Conservation (phyloP, 1,284 basidiomycete species). For the Sutorius eximius region DNA sequence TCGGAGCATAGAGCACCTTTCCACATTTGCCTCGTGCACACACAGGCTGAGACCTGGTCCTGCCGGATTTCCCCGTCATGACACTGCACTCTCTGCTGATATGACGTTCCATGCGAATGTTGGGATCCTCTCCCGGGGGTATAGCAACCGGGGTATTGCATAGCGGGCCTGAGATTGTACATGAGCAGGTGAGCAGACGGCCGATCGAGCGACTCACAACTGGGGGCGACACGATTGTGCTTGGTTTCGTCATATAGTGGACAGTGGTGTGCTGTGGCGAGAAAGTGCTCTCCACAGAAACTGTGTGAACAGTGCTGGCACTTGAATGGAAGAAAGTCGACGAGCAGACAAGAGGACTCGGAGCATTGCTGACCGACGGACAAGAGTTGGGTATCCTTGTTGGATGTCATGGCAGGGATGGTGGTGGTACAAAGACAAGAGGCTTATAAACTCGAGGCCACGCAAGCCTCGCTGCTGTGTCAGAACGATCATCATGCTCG, state of each 20-base stretch:
- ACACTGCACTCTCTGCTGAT: constrained; percentile 63
- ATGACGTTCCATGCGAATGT: constrained; percentile 72
- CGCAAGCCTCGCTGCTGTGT: constrained; percentile 21
- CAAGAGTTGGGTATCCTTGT: constrained; percentile 53
- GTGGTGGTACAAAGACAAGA: not conserved
- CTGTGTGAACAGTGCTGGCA: constrained; percentile 67
- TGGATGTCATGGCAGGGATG: constrained; percentile 13
- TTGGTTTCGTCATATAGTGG: constrained; percentile 67
- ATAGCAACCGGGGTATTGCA: constrained; percentile 72
- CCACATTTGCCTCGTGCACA: constrained; percentile 65
- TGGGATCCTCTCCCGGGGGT: constrained; percentile 72
- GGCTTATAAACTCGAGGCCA: constrained; percentile 27
- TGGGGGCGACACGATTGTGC: constrained; percentile 69
- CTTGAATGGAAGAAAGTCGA: constrained; percentile 83
- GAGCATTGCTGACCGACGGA: constrained; percentile 72
- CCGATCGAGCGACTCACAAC: constrained; percentile 46
- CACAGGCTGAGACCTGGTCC: constrained; percentile 50
- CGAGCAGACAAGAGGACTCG: constrained; percentile 56
- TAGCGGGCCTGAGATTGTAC: constrained; percentile 53
- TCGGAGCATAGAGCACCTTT: constrained; percentile 72
- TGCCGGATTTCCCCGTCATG: constrained; percentile 51
- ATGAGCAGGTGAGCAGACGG: constrained; percentile 7
- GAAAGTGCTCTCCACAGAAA: constrained; percentile 77
- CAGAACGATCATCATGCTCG: constrained; percentile 15
- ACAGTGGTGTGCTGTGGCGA: constrained; percentile 63